Conservation (phyloP, 2,329 filamentous ascomycete genomes). For the Trichoderma gracile region DNA sequence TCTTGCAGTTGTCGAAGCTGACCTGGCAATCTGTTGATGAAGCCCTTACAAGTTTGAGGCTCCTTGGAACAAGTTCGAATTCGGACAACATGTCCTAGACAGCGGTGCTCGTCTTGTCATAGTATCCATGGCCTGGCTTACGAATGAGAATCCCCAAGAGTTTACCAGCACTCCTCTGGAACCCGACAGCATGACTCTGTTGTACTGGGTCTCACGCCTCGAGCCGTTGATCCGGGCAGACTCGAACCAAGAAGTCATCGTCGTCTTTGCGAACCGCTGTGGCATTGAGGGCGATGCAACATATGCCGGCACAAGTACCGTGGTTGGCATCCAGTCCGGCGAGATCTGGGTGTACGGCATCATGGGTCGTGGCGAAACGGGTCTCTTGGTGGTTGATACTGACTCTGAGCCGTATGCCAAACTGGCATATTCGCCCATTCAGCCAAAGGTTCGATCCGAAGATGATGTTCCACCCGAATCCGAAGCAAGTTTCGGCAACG, state of each 20-base stretch:
- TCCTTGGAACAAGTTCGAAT: constrained; percentile 45
- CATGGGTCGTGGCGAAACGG: constrained; percentile 69
- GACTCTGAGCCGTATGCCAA: constrained; percentile 47
- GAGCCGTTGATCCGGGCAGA: constrained; percentile 62
- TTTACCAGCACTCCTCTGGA: constrained; percentile 54
- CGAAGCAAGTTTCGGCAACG: not conserved
- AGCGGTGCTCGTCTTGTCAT: constrained; percentile 63
- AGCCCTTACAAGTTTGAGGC: constrained; percentile 44
- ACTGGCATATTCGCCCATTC: constrained; percentile 38
- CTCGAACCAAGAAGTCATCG: constrained; percentile 59
- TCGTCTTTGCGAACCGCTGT: constrained; percentile 70
- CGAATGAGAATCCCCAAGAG: constrained; percentile 50
- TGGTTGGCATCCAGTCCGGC: constrained; percentile 65
- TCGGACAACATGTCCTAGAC: constrained; percentile 58
- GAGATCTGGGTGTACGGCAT: constrained; percentile 69
- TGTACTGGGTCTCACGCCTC: constrained; percentile 73
- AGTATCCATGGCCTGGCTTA: constrained; percentile 78
- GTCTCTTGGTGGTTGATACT: constrained; percentile 68
- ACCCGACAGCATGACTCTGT: constrained; percentile 71
- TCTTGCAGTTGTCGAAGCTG: not conserved
- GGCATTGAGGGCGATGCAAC: constrained; percentile 65
- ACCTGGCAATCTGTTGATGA: not conserved
- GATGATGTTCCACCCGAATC: constrained; percentile 1
- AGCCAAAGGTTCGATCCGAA: not conserved
- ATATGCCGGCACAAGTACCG: constrained; percentile 74